Evolutionary conservation across 345 rosid species (phyloP).

Genomic region (Citrus sp.): DNA sequence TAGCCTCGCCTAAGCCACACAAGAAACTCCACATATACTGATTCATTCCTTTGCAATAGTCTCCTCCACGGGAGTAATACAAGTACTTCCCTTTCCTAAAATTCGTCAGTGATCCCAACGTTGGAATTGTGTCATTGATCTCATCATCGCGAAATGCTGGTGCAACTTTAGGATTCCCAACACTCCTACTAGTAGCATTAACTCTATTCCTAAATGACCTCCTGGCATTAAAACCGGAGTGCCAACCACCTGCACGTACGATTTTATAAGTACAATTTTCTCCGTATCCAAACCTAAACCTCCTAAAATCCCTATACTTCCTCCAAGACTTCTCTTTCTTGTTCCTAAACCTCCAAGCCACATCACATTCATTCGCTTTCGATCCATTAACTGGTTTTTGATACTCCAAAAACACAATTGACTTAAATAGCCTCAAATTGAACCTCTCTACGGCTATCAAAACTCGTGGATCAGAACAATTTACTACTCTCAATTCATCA

Average conservation of each 20-base stretch:
- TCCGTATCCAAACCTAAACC: conserved; percentile 63
- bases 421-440: conserved; percentile 63
- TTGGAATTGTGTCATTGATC: conserved; percentile 64
- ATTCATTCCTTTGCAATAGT: conserved; percentile 96
- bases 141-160: conserved; percentile 41
- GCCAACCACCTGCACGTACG: conserved; percentile 71
- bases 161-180: conserved; percentile 25
- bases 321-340: conserved; percentile 96
- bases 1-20: conserved; percentile 93
- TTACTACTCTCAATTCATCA: conserved; percentile 48
- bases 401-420: conserved; percentile 74
- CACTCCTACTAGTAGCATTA: conserved; percentile 19
- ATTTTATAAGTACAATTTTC: conserved; percentile 66
- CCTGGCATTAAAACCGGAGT: conserved; percentile 77
- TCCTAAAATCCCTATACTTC: conserved; percentile 85
- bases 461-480: conserved; percentile 83
- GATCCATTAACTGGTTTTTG: conserved; percentile 76
- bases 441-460: conserved; percentile 72
- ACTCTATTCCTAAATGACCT: conserved; percentile 37
- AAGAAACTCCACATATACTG: conserved; percentile 93
- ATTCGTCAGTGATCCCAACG: conserved; percentile 49
- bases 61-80: conserved; percentile 88
- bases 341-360: conserved; percentile 89
- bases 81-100: conserved; percentile 77
- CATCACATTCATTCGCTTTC: conserved; percentile 73